These are phyloP conservation scores for Phyllosticta citribraziliensis DNA, from an alignment of 2,329 filamentous ascomycete genomes.

Conservation along the genomic window DNA sequence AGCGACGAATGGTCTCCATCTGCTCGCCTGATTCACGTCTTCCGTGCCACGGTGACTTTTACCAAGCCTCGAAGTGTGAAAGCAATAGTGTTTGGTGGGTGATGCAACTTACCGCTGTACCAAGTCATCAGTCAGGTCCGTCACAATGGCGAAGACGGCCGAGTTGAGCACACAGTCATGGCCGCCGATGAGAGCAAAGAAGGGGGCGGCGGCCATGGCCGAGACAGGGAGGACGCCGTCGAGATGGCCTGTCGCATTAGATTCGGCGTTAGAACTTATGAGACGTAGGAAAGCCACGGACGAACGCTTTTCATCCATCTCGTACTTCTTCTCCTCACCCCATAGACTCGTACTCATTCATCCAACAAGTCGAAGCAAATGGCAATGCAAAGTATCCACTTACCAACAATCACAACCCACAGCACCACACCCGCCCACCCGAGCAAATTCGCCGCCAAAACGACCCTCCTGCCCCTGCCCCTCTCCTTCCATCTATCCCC, in stretches of 20 bases:
- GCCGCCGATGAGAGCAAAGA: constrained; percentile 23
- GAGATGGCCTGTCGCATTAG: constrained; percentile 16
- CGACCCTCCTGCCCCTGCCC: constrained; percentile 16
- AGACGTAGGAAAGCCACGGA: too few relatives aligned
- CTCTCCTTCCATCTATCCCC: constrained; percentile 18
- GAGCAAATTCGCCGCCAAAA: constrained; percentile 25
- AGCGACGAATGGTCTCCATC: too few relatives aligned
- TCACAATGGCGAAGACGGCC: constrained; percentile 25
- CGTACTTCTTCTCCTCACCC: not conserved
- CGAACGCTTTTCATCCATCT: too few relatives aligned
- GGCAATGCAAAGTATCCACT: constrained; percentile 6
- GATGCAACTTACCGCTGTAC: constrained; percentile 22
- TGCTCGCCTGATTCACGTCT: too few relatives aligned
- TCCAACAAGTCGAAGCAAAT: not conserved
- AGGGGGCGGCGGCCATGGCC: constrained; percentile 22
- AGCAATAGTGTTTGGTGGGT: too few relatives aligned
- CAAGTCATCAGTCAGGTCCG: constrained; percentile 22
- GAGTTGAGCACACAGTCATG: constrained; percentile 27
- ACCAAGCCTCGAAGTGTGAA: too few relatives aligned
- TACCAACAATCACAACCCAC: constrained; percentile 25
- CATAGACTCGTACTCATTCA: not conserved
- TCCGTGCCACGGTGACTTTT: too few relatives aligned
- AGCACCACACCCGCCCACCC: constrained; percentile 21
- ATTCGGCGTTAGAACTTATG: not conserved
- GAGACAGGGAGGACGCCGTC: constrained; percentile 19